Base-by-base conservation (phyloP, 768 basidiomycete species). In the Nidularia pulvinata region DNA sequence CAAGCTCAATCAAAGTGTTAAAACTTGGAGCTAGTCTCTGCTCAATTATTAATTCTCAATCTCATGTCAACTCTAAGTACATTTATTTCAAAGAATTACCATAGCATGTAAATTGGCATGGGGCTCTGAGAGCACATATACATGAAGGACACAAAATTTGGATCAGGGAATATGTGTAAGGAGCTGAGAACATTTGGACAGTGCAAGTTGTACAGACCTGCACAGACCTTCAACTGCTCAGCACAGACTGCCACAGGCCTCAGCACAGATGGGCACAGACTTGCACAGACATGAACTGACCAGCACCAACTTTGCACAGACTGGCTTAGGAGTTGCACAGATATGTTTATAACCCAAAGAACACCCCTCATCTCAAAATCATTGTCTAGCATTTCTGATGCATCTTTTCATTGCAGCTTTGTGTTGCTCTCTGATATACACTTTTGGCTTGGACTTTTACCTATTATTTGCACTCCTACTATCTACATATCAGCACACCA, bases 391-490 rank as follows among this genome's bases (percentile, higher is more conserved):
- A 39, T 39, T 39, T 39, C 37, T n/a, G 37, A 39, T n/a, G n/a
- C 37, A 7, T 39, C 37, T 7, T 39, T 39, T 39, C 37, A 39
- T 39, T n/a, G n/a, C 9, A 39, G 37, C 37, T 39, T 39, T 39
- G 37, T 39, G 37, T 39, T 39, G n/a, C n/a, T n/a, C n/a, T n/a
- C n/a, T n/a, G n/a, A n/a, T n/a, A n/a, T n/a, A n/a, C 37, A n/a
- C 37, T 39, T 39, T 39, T 48, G 46, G 52, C 16, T 33, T 33
- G 32, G 50, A 3, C 44, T 51, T 6, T 45, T 58, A 22, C 55
- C 59, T 9, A 49, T 58, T 34, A 50, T 57, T 33, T 57, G 58
- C 58, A 53, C 62, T 7, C 43, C 49, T 36, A 64, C 61, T 0
- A 19, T 59, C 34, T 64, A 50, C 35, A 59, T 64, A 34, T 51